phyloP scores from a whole-genome alignment of 192 early-diverging fungal species.

The Entophlyctis luteolus region DNA sequence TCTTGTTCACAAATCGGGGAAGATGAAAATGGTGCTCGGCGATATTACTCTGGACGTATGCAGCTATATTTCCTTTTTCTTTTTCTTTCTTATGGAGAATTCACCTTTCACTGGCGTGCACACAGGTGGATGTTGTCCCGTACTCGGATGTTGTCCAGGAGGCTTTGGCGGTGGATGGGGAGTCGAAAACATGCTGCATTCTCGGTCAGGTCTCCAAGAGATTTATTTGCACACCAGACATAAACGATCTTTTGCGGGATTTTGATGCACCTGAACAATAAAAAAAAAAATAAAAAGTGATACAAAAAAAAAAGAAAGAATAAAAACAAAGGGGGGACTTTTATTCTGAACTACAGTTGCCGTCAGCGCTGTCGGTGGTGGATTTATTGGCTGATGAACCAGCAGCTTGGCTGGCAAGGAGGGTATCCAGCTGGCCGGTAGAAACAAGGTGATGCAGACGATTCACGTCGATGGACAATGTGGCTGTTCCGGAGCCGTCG shows the following conservation, averaged over 20 bases:
- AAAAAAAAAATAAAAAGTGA: no score
- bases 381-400: neutral
- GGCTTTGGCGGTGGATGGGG: slow-evolving; percentile 7
- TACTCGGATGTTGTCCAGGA: slow-evolving; percentile 14
- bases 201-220: slow-evolving; percentile 5
- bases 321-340: no score
- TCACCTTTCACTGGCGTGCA: neutral
- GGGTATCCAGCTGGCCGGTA: slow-evolving; percentile 1
- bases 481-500: neutral
- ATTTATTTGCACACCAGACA: slow-evolving; percentile 21
- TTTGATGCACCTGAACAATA: no score
- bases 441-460: neutral
- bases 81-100: neutral
- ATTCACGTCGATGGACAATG: neutral
- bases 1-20: slow-evolving; percentile 10
- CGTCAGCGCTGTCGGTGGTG: neutral
- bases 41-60: slow-evolving; percentile 12
- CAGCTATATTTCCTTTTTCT: neutral
- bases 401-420: neutral
- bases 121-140: slow-evolving; percentile 11
- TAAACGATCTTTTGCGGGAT: slow-evolving; percentile 9
- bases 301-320: no score
- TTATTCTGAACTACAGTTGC: neutral
- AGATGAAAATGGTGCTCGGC: slow-evolving; percentile 12
- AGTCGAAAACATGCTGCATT: neutral